These are phyloP conservation scores for Umbelopsis sp. DNA, from an alignment of 192 early-diverging fungal genomes.

Conservation along the genomic window DNA sequence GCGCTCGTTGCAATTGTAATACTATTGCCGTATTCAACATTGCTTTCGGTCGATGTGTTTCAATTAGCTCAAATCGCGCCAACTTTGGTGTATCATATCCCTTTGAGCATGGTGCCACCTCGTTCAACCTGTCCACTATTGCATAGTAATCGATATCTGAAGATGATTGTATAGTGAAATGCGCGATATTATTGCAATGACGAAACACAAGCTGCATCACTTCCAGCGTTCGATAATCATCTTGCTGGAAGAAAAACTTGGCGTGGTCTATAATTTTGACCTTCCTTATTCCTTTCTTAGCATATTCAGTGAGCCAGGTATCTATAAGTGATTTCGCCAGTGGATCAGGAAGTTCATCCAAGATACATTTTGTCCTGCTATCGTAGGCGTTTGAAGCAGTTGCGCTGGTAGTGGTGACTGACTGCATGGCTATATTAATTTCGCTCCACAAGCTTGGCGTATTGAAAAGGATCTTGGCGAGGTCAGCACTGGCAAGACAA, in stretches of 20 bases:
- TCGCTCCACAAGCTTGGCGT: neutral
- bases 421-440: constrained; percentile 4
- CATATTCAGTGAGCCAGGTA: neutral
- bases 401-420: neutral
- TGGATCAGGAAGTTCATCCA: constrained; percentile 6
- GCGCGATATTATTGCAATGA: neutral
- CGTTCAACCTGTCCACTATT: neutral
- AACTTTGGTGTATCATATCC: neutral
- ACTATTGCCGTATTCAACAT: neutral
- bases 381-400: neutral
- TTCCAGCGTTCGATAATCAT: neutral
- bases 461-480: neutral
- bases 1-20: neutral
- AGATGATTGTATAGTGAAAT: constrained; percentile 9
- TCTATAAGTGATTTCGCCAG: neutral
- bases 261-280: constrained; percentile 4
- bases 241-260: constrained; percentile 15
- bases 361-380: neutral
- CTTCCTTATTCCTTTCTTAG: neutral
- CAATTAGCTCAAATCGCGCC: neutral
- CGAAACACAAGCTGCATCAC: constrained; percentile 7
- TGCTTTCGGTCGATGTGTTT: constrained; percentile 1
- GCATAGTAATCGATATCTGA: constrained; percentile 10
- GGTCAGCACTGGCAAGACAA: neutral
- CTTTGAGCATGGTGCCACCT: neutral